Base-by-base conservation (phyloP, 148 eudicot species). In the Silene latifolia region DNA sequence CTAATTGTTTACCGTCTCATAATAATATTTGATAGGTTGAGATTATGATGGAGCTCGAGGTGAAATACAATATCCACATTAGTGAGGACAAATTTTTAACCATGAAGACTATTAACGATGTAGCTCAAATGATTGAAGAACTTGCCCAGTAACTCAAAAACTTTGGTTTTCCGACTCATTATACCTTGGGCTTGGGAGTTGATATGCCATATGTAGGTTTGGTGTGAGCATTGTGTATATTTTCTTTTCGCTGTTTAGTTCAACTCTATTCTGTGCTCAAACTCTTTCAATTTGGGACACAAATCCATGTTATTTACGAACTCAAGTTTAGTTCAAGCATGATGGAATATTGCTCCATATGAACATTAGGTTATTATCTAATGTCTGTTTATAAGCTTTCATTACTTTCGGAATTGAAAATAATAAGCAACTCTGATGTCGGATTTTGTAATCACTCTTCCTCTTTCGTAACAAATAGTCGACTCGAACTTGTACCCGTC, bases 31-130 rank as follows among this genome's bases (percentile, higher is more conserved):
- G 58, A 44, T 68, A 86, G 89, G 89, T 88, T 51, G 91, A 88
- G 81, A 88, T 88, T 56, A 89, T 88, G 78, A 86, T 88, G 91
- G 84, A 82, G 75, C 84, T 88, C 0, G 91, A 88, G 72, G 91
- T 84, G 58, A 89, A 81, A 70, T 88, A 86, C 19, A 86, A 74
- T 60, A 84, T 88, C 57, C 75, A 65, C 6, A 89, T 88, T 17
- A 85, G 86, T 65, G 91, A 88, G 72, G 91, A 88, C 32, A 81
- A 74, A 54, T 82, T 86, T 0, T 85, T 86, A 75, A 81, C 61
- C 72, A 88, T 88, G 23, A 60, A 85, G 7, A 83, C 86, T 2
- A 85, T 88, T 59, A 78, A 82, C 69, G 89, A 88, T 23, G 91
- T 88, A 3, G 91, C 91, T 1, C 81, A 82, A 32, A 79, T 88